Conservation (phyloP, 1,284 basidiomycete species). For the Moniliophthora roreri region DNA sequence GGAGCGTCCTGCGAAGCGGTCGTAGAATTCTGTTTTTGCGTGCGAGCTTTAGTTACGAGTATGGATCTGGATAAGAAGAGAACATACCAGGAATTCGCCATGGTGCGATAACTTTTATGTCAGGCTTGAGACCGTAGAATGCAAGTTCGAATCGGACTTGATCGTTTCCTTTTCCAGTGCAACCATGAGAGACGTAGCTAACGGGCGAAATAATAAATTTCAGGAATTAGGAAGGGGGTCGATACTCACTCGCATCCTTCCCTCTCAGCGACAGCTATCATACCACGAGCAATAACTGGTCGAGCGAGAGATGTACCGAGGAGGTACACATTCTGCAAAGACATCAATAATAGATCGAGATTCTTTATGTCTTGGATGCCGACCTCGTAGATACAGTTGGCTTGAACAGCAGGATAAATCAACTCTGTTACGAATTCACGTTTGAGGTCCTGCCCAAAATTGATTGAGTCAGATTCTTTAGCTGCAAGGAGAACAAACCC, state of each 20-base stretch:
- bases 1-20: constrained; percentile 94
- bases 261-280: constrained; percentile 91
- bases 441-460: constrained; percentile 91
- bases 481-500: too few species aligned
- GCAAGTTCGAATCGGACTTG: constrained; percentile 99
- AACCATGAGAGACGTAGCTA: constrained; percentile 96
- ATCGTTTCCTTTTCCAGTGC: constrained; percentile 99
- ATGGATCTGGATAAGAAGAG: background rate
- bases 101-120: constrained; percentile 98
- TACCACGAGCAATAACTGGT: constrained; percentile 97
- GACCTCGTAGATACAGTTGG: constrained; percentile 98
- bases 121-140: constrained; percentile 97
- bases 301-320: constrained; percentile 97
- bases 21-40: constrained; percentile 81
- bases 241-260: constrained; percentile 88
- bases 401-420: constrained; percentile 97
- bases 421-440: constrained; percentile 96
- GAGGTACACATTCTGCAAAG: constrained; percentile 86
- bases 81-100: constrained; percentile 89
- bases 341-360: background rate
- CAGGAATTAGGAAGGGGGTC: background rate
- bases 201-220: constrained; percentile 3
- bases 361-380: constrained; percentile 6
- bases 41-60: background rate
- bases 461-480: too few species aligned